phyloP scores from a whole-genome alignment of 2,329 filamentous ascomycete genomes.

The Aspergillus eucalypticola region DNA sequence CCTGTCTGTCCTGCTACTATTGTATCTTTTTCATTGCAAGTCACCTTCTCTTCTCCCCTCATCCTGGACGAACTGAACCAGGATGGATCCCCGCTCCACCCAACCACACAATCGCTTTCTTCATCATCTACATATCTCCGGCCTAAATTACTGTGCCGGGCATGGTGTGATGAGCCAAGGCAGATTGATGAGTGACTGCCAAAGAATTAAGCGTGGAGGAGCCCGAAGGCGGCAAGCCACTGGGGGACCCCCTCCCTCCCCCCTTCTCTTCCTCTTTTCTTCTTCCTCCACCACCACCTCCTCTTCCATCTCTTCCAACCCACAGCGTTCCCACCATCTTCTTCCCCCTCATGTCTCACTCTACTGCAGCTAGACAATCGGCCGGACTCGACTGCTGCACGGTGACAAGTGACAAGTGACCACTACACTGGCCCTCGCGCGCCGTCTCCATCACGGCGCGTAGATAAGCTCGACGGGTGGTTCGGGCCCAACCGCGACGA shows the following conservation, averaged over 20 bases:
- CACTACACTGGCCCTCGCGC: neutral
- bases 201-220: neutral
- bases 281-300: neutral
- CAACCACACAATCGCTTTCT: neutral
- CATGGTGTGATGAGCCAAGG: neutral
- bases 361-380: slow-evolving; percentile 1
- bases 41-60: too few species aligned
- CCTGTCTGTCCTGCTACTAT: too few species aligned
- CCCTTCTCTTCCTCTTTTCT: neutral
- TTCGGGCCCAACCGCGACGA: slow-evolving; percentile 25
- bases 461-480: slow-evolving; percentile 26
- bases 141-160: neutral
- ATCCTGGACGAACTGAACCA: neutral
- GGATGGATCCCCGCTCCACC: neutral
- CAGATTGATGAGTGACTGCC: neutral
- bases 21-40: too few species aligned
- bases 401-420: slow-evolving; percentile 6
- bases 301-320: neutral
- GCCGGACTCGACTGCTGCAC: slow-evolving; percentile 4
- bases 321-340: neutral
- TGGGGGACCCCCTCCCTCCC: neutral
- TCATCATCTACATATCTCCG: neutral
- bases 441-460: slow-evolving; percentile 21
- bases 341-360: neutral
- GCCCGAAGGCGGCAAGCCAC: neutral